These are phyloP conservation scores for Eucalyptus curtisii DNA, from an alignment of 345 rosid species.

Conservation along the genomic window DNA sequence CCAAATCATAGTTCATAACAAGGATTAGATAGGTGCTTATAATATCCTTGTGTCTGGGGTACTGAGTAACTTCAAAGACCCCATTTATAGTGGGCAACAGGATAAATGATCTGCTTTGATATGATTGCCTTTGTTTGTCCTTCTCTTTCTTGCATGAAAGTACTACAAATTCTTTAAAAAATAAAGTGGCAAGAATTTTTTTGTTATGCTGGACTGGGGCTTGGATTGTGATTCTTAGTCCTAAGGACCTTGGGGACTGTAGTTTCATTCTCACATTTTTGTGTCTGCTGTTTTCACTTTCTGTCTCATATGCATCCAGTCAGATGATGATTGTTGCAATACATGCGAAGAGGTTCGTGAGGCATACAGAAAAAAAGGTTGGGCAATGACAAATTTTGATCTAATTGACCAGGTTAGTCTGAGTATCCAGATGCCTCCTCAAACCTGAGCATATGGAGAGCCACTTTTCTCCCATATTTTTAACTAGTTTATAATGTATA, in stretches of 20 bases:
- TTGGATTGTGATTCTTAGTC: not conserved
- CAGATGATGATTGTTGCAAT: slow-evolving; percentile 83
- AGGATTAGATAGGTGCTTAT: not conserved
- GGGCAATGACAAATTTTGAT: slow-evolving; percentile 66
- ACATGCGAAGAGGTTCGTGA: slow-evolving; percentile 87
- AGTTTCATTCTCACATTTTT: not conserved
- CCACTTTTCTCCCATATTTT: not conserved
- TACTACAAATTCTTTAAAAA: not conserved
- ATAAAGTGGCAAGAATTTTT: not conserved
- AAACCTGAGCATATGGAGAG: not conserved
- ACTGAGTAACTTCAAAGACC: not conserved
- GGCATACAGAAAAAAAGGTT: slow-evolving; percentile 81
- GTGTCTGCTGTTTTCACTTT: not conserved
- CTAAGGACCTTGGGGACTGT: not conserved
- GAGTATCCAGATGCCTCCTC: not conserved
- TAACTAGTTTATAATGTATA: not conserved
- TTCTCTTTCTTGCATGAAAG: not conserved
- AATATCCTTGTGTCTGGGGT: not conserved
- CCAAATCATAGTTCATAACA: not conserved
- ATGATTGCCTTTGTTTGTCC: not conserved
- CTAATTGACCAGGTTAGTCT: slow-evolving; percentile 60
- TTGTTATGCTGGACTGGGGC: not conserved
- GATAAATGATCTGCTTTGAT: not conserved
- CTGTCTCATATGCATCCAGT: slow-evolving; percentile 12
- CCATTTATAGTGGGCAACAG: not conserved